phyloP scores from a whole-genome alignment of 176 grass and related monocot genomes.

The Hordeum vulgare region DNA sequence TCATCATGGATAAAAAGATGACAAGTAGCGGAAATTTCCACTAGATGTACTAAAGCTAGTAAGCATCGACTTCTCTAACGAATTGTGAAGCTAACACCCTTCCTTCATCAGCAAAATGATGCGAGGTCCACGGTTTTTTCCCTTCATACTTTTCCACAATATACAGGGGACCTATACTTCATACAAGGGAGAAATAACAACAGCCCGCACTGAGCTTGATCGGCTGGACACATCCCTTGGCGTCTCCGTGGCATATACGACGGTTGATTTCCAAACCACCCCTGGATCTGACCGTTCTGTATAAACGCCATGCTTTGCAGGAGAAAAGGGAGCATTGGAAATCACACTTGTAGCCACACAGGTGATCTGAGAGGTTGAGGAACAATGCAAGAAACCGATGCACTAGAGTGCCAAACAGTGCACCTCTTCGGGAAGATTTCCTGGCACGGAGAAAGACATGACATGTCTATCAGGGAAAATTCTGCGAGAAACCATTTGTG shows the following conservation, averaged over 20 bases:
- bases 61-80: constrained; percentile 39
- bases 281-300: constrained; percentile 25
- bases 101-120: constrained; percentile 59
- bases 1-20: constrained; percentile 39
- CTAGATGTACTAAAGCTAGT: constrained; percentile 50
- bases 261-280: constrained; percentile 19
- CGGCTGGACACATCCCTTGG: constrained; percentile 41
- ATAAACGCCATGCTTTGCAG: constrained; percentile 46
- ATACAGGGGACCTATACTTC: constrained; percentile 73
- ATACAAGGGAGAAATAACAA: constrained; percentile 41
- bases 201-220: constrained; percentile 48
- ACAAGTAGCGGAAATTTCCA: constrained; percentile 25
- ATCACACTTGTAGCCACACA: constrained; percentile 6
- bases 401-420: constrained; percentile 65
- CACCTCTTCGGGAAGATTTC: constrained; percentile 72
- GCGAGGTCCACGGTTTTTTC: constrained; percentile 30
- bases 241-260: constrained; percentile 28
- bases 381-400: constrained; percentile 28
- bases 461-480: constrained; percentile 71
- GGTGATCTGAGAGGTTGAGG: background rate
- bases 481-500: constrained; percentile 36
- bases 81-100: constrained; percentile 41
- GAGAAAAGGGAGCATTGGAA: constrained; percentile 28
- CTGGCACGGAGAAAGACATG: constrained; percentile 55
- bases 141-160: constrained; percentile 56